These are phyloP conservation scores for Boletus vinaceobasis DNA, from an alignment of 768 basidiomycete genomes.

Conservation along the genomic window DNA sequence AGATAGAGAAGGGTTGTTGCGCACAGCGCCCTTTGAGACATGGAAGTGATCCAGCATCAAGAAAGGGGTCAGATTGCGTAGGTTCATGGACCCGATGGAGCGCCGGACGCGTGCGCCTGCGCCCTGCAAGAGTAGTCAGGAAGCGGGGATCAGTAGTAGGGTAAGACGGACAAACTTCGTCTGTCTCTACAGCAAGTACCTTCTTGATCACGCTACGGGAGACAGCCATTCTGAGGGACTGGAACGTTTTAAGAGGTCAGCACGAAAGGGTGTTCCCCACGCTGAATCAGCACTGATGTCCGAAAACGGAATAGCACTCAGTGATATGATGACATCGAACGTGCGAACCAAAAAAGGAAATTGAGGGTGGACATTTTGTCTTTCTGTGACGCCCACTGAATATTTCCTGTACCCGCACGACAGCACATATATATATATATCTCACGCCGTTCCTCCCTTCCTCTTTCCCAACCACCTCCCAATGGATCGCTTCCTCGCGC, in stretches of 20 bases:
- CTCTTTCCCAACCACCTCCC: background rate
- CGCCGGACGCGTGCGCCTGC: slow-evolving; percentile 80
- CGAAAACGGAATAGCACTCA: background rate
- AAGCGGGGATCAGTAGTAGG: background rate
- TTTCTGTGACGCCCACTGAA: slow-evolving; percentile 5
- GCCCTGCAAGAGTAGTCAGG: slow-evolving; percentile 44
- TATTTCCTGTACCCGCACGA: background rate
- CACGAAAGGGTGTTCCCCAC: background rate
- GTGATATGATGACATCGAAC: slow-evolving; percentile 16
- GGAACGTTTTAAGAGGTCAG: background rate
- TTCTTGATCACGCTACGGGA: slow-evolving; percentile 74
- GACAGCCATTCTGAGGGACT: slow-evolving; percentile 26
- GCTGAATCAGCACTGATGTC: slow-evolving; percentile 7
- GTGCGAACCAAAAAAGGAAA: slow-evolving; percentile 27
- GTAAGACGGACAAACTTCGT: slow-evolving; percentile 48
- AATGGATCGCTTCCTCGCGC: slow-evolving; percentile 76
- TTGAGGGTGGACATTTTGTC: background rate
- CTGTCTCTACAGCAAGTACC: slow-evolving; percentile 71
- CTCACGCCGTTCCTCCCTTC: background rate
- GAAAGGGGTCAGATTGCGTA: slow-evolving; percentile 87
- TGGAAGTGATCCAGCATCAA: slow-evolving; percentile 87
- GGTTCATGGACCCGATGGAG: slow-evolving; percentile 71
- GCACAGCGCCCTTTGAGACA: slow-evolving; percentile 62
- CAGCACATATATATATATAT: slow-evolving; percentile 16
- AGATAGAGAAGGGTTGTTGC: slow-evolving; percentile 20